These are phyloP conservation scores for Apophysomyces ossiformis DNA, from an alignment of 371 early-diverging fungal species.

Conservation along the genomic window DNA sequence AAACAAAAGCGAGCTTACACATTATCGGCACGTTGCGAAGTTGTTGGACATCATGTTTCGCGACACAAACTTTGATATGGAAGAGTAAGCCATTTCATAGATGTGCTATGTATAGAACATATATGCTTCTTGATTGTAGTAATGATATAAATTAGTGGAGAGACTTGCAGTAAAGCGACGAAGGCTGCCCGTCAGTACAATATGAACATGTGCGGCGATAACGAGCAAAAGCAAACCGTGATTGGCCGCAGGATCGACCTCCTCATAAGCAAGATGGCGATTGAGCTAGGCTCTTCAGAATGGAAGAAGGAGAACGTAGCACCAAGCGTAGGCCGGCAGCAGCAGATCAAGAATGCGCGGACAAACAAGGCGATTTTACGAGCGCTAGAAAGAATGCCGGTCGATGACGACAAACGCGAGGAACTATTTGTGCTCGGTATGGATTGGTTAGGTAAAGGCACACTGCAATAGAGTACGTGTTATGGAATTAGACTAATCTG, in stretches of 20 bases:
- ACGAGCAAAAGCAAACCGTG: neutral
- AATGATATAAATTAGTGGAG: constrained; percentile 8
- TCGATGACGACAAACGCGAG: neutral
- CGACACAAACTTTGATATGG: constrained; percentile 9
- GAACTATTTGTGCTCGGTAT: constrained; percentile 16
- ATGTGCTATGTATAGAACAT: neutral
- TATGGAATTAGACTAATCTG: neutral
- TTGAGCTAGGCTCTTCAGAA: constrained; percentile 12
- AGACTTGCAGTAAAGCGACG: constrained; percentile 10
- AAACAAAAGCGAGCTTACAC: neutral
- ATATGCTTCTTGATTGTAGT: neutral
- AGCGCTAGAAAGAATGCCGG: neutral
- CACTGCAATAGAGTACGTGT: neutral
- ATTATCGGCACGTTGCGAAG: constrained; percentile 5
- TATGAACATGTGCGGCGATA: constrained; percentile 1
- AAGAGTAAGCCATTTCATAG: constrained; percentile 12
- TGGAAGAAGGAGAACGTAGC: constrained; percentile 13
- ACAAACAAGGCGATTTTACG: constrained; percentile 15
- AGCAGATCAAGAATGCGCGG: constrained; percentile 9
- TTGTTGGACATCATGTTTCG: constrained; percentile 7
- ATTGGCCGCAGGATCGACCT: neutral
- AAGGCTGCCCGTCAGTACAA: constrained; percentile 1
- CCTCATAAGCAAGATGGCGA: constrained; percentile 3
- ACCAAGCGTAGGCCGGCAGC: neutral
- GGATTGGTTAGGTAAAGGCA: constrained; percentile 12